phyloP scores from a whole-genome alignment of 495 filamentous ascomycete species.

The Xylaria sp. region DNA sequence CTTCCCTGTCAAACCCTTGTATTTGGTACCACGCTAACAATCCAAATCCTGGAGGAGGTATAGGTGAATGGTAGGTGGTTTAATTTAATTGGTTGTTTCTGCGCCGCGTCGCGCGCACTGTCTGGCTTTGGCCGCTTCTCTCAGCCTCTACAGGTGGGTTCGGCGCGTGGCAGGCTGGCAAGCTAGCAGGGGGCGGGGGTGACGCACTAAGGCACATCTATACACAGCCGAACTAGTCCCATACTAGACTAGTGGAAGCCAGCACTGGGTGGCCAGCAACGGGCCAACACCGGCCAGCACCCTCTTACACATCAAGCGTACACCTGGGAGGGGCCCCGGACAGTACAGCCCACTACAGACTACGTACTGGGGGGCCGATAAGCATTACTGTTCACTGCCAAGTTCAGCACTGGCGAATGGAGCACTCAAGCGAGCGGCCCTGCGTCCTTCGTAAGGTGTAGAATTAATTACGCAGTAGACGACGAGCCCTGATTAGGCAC shows the following conservation, averaged over 20 bases:
- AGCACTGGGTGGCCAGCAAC: too few relatives aligned
- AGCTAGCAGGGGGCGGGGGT: constrained; percentile 7
- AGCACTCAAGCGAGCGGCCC: background rate
- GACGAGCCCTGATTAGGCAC: constrained; percentile 6
- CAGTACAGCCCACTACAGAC: background rate
- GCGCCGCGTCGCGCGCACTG: constrained; percentile 18
- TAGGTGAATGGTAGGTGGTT: too few relatives aligned
- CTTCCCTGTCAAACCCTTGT: too few relatives aligned
- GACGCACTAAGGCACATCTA: background rate
- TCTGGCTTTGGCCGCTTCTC: background rate
- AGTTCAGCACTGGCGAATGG: constrained; percentile 5
- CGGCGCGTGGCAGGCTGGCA: constrained; percentile 23
- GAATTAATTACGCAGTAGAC: constrained; percentile 7
- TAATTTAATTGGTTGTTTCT: constrained; percentile 13
- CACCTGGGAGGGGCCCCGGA: background rate
- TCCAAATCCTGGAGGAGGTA: too few relatives aligned
- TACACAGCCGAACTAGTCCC: background rate
- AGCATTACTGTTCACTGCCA: constrained; percentile 24
- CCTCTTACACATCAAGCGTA: constrained; percentile 21
- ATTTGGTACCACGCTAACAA: too few relatives aligned
- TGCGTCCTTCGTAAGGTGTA: constrained; percentile 27
- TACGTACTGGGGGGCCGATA: constrained; percentile 16
- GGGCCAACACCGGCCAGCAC: background rate
- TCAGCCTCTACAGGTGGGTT: constrained; percentile 24
- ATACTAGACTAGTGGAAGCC: background rate